Conservation (phyloP, 2,329 filamentous ascomycete genomes). For the Apiospora marii region DNA sequence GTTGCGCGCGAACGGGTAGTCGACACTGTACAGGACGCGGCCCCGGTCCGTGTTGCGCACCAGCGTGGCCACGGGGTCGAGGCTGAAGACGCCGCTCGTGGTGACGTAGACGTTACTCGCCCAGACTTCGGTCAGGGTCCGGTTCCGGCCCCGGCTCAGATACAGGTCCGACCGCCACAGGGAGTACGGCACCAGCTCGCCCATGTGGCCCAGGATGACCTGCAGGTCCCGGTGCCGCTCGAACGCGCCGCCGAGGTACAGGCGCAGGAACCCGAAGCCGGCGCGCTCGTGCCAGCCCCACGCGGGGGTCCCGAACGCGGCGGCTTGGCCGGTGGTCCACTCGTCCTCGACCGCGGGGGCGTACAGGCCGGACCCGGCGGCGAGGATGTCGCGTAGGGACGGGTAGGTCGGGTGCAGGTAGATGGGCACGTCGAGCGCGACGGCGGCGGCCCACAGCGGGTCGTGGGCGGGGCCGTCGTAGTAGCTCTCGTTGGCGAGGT, state of each 20-base stretch:
- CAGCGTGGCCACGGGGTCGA: conserved; percentile 53
- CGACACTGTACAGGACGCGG: conserved; percentile 60
- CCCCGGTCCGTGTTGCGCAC: conserved; percentile 52
- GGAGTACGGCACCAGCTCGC: conserved; percentile 60
- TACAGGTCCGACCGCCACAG: conserved; percentile 51
- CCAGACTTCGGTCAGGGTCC: conserved; percentile 56
- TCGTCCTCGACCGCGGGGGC: no score
- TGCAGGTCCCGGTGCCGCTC: conserved; percentile 62
- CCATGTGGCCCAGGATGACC: conserved; percentile 61
- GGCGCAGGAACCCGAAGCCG: conserved; percentile 54
- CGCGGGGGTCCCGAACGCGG: conserved; percentile 35
- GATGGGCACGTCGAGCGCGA: conserved; percentile 51
- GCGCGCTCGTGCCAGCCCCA: conserved; percentile 60
- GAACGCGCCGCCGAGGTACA: conserved; percentile 63
- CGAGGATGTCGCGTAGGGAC: conserved; percentile 35
- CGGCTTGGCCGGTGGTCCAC: conserved; percentile 42
- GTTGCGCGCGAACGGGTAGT: conserved; percentile 61
- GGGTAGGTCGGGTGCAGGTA: conserved; percentile 52
- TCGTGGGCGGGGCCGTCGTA: conserved; percentile 54
- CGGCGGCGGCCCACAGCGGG: conserved; percentile 48
- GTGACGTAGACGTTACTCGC: conserved; percentile 62
- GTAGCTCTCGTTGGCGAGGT: conserved; percentile 37
- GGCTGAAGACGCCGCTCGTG: conserved; percentile 57
- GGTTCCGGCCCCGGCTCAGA: conserved; percentile 40
- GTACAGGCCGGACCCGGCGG: conserved; percentile 1